These are phyloP conservation scores for Pseudophaeomoniella oleicola DNA, from an alignment of 2,329 filamentous ascomycete genomes.

Conservation along the genomic window DNA sequence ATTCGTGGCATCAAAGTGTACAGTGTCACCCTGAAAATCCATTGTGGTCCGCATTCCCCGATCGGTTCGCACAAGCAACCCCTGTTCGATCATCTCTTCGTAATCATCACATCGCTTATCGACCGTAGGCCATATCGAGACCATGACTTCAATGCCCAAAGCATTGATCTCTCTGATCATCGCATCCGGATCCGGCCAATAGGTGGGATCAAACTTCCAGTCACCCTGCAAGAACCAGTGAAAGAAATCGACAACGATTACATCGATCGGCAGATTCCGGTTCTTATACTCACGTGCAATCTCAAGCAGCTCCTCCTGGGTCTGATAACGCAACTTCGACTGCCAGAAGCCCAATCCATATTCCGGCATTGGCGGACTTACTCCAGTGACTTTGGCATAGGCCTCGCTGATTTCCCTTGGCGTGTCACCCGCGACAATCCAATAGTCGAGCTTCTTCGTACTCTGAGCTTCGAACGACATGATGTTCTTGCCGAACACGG, in stretches of 20 bases:
- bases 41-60: conserved; percentile 44
- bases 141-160: conserved; percentile 50
- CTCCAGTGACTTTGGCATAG: conserved; percentile 43
- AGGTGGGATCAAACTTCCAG: conserved; percentile 50
- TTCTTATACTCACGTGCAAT: conserved; percentile 46
- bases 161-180: conserved; percentile 49
- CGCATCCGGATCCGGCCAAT: conserved; percentile 51
- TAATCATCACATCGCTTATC: conserved; percentile 45
- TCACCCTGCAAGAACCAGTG: conserved; percentile 55
- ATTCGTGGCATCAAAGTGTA: conserved; percentile 51
- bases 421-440: conserved; percentile 44
- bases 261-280: conserved; percentile 42
- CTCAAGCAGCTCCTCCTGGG: conserved; percentile 46
- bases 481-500: conserved; percentile 45
- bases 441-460: conserved; percentile 46
- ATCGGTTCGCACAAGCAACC: conserved; percentile 45
- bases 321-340: conserved; percentile 51
- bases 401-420: conserved; percentile 41
- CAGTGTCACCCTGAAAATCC: conserved; percentile 43
- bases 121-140: conserved; percentile 56
- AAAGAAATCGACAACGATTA: conserved; percentile 56
- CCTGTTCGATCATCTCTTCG: conserved; percentile 45
- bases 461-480: conserved; percentile 48
- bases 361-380: conserved; percentile 53
- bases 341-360: conserved; percentile 57